These are phyloP conservation scores for Glutinoglossum americanum DNA, from an alignment of 495 filamentous ascomycete species.

Conservation along the genomic window DNA sequence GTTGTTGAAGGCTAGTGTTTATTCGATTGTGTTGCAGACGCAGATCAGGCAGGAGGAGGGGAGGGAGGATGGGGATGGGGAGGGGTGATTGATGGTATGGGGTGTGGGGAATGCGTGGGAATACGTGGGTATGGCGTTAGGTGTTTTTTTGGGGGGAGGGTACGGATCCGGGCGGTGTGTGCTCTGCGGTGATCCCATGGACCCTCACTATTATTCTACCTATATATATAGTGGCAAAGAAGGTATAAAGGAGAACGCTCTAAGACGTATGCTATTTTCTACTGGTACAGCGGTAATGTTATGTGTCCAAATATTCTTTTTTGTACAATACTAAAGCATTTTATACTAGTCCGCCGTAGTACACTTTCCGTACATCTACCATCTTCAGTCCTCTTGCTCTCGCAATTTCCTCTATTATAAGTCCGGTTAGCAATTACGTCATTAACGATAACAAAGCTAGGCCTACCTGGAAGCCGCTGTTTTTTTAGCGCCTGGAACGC, in stretches of 20 bases:
- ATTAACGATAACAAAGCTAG: background rate
- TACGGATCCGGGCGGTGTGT: too few relatives aligned
- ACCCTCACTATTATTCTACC: too few relatives aligned
- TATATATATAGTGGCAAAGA: too few relatives aligned
- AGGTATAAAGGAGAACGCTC: too few relatives aligned
- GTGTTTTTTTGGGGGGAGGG: background rate
- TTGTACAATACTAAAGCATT: background rate
- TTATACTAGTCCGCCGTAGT: slow-evolving; percentile 58
- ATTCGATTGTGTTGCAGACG: slow-evolving; percentile 94
- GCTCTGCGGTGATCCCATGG: background rate
- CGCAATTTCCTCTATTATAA: slow-evolving; percentile 49
- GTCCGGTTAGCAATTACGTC: background rate
- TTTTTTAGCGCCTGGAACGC: slow-evolving; percentile 56
- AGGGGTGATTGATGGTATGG: background rate
- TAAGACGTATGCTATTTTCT: background rate
- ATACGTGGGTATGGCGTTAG: too few relatives aligned
- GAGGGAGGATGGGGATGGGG: background rate
- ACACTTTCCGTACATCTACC: slow-evolving; percentile 89
- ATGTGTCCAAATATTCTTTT: background rate
- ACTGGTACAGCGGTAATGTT: background rate
- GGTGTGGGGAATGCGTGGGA: background rate
- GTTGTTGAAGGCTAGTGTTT: slow-evolving; percentile 89
- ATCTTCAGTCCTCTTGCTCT: slow-evolving; percentile 75
- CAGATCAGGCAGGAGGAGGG: slow-evolving; percentile 51
- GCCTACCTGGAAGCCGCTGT: slow-evolving; percentile 44